These are phyloP conservation scores for Limnanthes douglasii DNA, from an alignment of 345 rosid genomes.

Conservation along the genomic window DNA sequence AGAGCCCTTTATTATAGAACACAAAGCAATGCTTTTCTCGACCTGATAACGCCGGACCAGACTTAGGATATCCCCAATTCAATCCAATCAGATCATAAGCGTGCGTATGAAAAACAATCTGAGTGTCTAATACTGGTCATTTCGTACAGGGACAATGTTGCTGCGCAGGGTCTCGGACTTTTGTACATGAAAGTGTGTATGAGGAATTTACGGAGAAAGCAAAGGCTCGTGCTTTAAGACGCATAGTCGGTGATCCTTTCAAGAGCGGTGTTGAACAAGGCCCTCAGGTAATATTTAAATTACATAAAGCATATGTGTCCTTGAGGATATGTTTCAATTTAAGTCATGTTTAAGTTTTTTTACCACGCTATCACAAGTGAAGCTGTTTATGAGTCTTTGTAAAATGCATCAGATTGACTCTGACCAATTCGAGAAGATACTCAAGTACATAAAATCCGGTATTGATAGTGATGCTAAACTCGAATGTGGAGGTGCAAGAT, in stretches of 20 bases:
- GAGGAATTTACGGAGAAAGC: constrained; percentile 87
- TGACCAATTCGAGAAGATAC: constrained; percentile 69
- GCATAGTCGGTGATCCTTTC: constrained; percentile 90
- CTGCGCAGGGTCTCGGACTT: constrained; percentile 94
- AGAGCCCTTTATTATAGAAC: too few species aligned
- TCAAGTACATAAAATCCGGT: constrained; percentile 63
- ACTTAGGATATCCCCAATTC: too few species aligned
- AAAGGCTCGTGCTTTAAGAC: constrained; percentile 62
- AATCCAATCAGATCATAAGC: too few species aligned
- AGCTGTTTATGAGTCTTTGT: neutral
- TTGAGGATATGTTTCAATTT: neutral
- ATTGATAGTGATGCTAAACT: constrained; percentile 68
- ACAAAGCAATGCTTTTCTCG: too few species aligned
- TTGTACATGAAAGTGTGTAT: constrained; percentile 65
- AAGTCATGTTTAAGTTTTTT: neutral
- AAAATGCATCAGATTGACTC: constrained; percentile 51
- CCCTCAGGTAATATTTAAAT: constrained; percentile 51
- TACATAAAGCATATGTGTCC: neutral
- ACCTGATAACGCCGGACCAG: too few species aligned
- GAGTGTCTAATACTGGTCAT: neutral
- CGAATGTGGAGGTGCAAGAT: constrained; percentile 75
- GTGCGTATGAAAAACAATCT: too few species aligned
- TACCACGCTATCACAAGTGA: neutral
- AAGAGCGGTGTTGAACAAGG: constrained; percentile 81
- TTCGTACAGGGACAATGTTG: constrained; percentile 93